Conservation (phyloP, 1,284 basidiomycete species). For the Rhodotorula sp. region DNA sequence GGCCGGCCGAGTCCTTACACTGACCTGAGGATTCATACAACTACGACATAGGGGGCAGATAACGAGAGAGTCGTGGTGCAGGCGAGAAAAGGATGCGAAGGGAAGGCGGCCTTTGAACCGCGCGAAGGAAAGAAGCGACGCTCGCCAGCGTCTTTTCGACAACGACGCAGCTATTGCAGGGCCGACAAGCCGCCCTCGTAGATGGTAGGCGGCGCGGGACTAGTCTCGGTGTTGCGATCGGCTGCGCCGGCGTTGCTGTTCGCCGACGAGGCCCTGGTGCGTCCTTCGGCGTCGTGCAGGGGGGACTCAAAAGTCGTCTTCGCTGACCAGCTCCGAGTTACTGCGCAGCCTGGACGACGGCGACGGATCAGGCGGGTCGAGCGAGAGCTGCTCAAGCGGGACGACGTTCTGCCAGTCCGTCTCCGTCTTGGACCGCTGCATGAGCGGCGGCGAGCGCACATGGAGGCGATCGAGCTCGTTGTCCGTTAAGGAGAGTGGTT, state of each 20-base stretch:
- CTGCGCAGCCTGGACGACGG: background rate
- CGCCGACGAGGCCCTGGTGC: no score
- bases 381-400: background rate
- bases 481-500: slow-evolving; percentile 28
- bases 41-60: no score
- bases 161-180: no score
- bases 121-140: no score
- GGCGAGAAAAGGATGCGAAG: background rate
- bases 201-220: no score
- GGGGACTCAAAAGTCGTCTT: no score
- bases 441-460: slow-evolving; percentile 20
- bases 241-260: no score
- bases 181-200: no score
- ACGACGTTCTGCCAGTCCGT: slow-evolving; percentile 1
- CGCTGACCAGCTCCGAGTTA: background rate
- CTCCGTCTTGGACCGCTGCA: slow-evolving; percentile 30
- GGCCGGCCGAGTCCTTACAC: background rate
- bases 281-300: no score
- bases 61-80: background rate
- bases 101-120: no score
- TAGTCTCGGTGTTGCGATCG: no score
- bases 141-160: no score
- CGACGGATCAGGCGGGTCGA: background rate
- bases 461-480: slow-evolving; percentile 38
- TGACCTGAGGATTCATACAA: background rate